phyloP scores from a whole-genome alignment of 1,284 basidiomycete genomes.

The Testicularia cyperi region DNA sequence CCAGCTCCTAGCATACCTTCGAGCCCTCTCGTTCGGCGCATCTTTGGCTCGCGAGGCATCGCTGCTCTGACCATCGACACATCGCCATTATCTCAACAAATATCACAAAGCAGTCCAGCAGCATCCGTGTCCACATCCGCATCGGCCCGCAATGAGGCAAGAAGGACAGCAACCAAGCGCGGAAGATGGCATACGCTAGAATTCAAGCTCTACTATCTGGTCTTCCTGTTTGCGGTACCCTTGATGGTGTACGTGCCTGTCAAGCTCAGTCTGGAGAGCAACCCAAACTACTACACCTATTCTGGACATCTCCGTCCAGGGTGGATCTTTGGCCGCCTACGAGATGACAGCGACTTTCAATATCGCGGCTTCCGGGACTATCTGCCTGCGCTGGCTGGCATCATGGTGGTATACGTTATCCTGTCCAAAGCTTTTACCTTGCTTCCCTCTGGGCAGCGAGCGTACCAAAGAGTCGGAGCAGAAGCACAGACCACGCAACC shows the following conservation, averaged over 20 bases:
- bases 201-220: conserved; percentile 75
- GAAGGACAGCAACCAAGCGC: no score
- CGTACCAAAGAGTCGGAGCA: conserved; percentile 9
- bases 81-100: no score
- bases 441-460: conserved; percentile 2
- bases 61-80: conserved; percentile 39
- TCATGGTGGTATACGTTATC: conserved; percentile 52
- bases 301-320: conserved; percentile 66
- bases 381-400: conserved; percentile 46
- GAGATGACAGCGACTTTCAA: conserved; percentile 62
- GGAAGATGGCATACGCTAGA: conserved; percentile 77
- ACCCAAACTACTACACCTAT: conserved; percentile 75
- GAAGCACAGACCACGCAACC: neutral
- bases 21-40: conserved; percentile 1
- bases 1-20: neutral
- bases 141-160: neutral
- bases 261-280: conserved; percentile 70
- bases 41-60: conserved; percentile 22
- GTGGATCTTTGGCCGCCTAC: conserved; percentile 62
- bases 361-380: conserved; percentile 61
- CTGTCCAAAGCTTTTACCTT: conserved; percentile 50
- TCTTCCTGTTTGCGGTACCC: conserved; percentile 70
- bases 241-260: conserved; percentile 80
- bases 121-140: conserved; percentile 3
- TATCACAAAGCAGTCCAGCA: no score